Evolutionary conservation across 805 yeast genomes (phyloP), one percentile per base, ranked within the genome.

Genomic region (Candida xyloterini): DNA sequence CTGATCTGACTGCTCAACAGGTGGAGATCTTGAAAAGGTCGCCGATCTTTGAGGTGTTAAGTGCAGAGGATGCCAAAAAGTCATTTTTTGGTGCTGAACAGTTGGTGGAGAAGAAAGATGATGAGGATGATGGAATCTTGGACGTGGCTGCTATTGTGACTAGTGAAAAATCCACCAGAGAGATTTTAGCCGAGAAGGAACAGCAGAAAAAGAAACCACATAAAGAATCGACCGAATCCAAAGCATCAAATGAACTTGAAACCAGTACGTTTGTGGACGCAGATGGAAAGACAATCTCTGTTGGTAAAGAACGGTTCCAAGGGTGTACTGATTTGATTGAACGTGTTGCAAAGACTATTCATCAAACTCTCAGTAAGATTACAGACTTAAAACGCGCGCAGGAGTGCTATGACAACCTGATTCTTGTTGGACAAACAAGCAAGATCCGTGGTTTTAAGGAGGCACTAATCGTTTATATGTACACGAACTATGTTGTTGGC

Each of bases 91-190:
- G 83, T 15, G 57, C 71, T 42, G 79, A 75, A 35, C 81, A 74
- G 24, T 61, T 63, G 15, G 33, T 55, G 41, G 56, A 59, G 46
- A 37, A 46, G 44, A 37, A 46, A 3, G 45, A 49, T 9, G 63
- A 59, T 11, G 71, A 68, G 5, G 87, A 79, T 27, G 91, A 84
- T 22, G 95, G 88, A 38, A 78, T 80, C 3, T 71, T 88, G 27
- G 96, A 91, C 59, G 89, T 91, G 34, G 96, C 96, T 2, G 87
- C 89, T 28, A 79, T 90, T 50, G 93, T 90, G 10, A 77, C 93
- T 1, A 81, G 86, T 46, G 88, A 81, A 10, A 76, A 81, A 46
- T 53, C 65, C 15, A 78, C 89, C 2, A 70, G 84, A 36, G 89
- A 53, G 33, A 51, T 63, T 7, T 44, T 63, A 33, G 62, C 51